Evolutionary conservation across 202 grass and related monocot genomes (phyloP).

Genomic region (Schoenoplectus triqueter): DNA sequence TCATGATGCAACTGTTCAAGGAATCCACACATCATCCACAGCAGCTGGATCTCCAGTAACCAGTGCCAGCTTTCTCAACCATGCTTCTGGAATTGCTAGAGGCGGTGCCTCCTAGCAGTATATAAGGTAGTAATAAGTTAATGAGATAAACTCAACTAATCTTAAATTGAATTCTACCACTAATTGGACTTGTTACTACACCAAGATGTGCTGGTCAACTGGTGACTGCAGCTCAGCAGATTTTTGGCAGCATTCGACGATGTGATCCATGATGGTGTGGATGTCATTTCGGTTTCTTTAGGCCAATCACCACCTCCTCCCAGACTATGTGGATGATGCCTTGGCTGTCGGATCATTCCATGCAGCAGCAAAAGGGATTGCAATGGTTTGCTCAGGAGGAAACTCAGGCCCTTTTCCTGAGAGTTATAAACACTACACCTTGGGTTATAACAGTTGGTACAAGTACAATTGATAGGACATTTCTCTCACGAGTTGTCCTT

Average conservation of each 20-base stretch:
- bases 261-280: slow-evolving; percentile 82
- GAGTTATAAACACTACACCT: slow-evolving; percentile 88
- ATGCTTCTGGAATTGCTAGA: slow-evolving; percentile 78
- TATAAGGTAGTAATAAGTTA: slow-evolving; percentile 52
- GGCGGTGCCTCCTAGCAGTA: slow-evolving; percentile 80
- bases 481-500: slow-evolving; percentile 63
- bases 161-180: not conserved
- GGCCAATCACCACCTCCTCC: slow-evolving; percentile 87
- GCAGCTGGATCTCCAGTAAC: slow-evolving; percentile 69
- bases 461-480: slow-evolving; percentile 80
- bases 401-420: slow-evolving; percentile 89
- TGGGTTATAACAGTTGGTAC: slow-evolving; percentile 91
- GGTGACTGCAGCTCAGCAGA: slow-evolving; percentile 84
- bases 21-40: slow-evolving; percentile 90
- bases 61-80: slow-evolving; percentile 69
- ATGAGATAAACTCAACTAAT: not conserved
- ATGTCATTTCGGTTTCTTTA: slow-evolving; percentile 84
- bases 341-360: slow-evolving; percentile 86
- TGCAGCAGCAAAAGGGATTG: slow-evolving; percentile 65
- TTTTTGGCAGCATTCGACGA: slow-evolving; percentile 89
- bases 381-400: slow-evolving; percentile 83
- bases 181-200: not conserved
- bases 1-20: slow-evolving; percentile 73
- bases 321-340: slow-evolving; percentile 81
- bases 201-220: slow-evolving; percentile 77